Percentiles rank a stretch among this genome's conserved stretches.
Evolutionary conservation across 331 rosid genomes (phyloP).

Genomic region (Erythrophleum ivorense): DNA sequence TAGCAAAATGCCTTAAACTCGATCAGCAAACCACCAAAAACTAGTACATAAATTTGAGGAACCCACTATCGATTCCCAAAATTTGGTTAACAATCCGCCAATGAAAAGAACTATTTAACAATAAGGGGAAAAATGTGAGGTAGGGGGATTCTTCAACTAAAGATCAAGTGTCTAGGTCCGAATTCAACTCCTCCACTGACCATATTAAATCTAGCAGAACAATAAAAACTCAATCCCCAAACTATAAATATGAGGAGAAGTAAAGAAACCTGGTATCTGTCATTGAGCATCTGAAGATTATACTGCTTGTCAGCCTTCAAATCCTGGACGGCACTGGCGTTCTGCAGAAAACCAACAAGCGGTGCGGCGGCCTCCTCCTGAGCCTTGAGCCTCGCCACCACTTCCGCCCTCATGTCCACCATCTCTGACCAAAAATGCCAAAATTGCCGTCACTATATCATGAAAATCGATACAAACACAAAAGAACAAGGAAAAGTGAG

Average conservation of each 20-base stretch:
- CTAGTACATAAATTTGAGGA: background rate
- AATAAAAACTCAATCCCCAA: background rate
- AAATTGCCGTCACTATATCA: background rate
- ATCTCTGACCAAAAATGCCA: conserved; percentile 49
- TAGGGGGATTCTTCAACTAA: background rate
- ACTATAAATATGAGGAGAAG: conserved; percentile 25
- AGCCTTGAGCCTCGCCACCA: conserved; percentile 70
- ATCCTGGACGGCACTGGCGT: conserved; percentile 53
- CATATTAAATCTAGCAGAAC: conserved; percentile 39
- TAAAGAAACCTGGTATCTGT: conserved; percentile 79
- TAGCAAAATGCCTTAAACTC: background rate
- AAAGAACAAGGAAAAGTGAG: background rate
- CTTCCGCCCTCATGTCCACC: conserved; percentile 79
- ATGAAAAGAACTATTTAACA: background rate
- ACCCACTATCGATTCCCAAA: background rate
- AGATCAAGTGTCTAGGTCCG: background rate
- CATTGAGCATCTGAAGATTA: conserved; percentile 94
- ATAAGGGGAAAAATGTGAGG: background rate
- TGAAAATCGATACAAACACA: background rate
- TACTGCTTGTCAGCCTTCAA: conserved; percentile 85
- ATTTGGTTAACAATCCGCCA: background rate
- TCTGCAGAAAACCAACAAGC: conserved; percentile 49
- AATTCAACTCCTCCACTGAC: background rate
- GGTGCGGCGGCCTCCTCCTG: conserved; percentile 75
- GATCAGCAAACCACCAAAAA: background rate